phyloP scores from a whole-genome alignment of 441 rosid genomes.

The Populus tomentosa region DNA sequence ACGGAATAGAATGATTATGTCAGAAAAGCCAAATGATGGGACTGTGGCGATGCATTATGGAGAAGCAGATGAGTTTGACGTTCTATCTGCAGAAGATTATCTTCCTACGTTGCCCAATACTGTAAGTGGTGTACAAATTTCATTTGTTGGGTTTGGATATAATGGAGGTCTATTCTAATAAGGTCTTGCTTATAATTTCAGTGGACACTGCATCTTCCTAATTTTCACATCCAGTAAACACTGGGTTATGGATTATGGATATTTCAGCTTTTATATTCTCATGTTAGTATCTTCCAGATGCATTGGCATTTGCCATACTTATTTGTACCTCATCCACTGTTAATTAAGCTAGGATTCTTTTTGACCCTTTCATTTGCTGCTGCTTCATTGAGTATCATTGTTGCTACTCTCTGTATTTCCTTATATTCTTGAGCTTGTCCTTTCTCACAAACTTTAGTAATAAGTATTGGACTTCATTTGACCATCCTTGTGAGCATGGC shows the following conservation, averaged over 20 bases:
- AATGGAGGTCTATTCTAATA: neutral
- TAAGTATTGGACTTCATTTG: neutral
- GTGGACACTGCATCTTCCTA: neutral
- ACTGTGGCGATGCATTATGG: constrained; percentile 83
- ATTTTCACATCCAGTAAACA: neutral
- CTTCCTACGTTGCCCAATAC: constrained; percentile 82
- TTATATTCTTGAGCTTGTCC: neutral
- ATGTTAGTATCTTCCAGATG: neutral
- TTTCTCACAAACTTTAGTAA: neutral
- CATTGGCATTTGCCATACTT: neutral
- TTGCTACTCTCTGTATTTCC: neutral
- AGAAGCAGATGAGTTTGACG: constrained; percentile 68
- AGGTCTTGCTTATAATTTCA: neutral
- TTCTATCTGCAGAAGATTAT: constrained; percentile 68
- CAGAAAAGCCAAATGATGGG: constrained; percentile 79
- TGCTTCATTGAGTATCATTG: neutral
- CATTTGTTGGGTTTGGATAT: neutral
- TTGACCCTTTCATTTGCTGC: neutral
- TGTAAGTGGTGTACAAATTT: constrained; percentile 44
- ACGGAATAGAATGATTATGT: constrained; percentile 57
- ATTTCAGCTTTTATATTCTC: neutral
- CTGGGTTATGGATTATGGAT: neutral
- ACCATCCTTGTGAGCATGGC: neutral
- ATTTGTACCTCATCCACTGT: neutral
- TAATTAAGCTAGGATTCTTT: neutral